Base-by-base conservation (phyloP, 306 rosid genomes). In the Vigna unguiculata region DNA sequence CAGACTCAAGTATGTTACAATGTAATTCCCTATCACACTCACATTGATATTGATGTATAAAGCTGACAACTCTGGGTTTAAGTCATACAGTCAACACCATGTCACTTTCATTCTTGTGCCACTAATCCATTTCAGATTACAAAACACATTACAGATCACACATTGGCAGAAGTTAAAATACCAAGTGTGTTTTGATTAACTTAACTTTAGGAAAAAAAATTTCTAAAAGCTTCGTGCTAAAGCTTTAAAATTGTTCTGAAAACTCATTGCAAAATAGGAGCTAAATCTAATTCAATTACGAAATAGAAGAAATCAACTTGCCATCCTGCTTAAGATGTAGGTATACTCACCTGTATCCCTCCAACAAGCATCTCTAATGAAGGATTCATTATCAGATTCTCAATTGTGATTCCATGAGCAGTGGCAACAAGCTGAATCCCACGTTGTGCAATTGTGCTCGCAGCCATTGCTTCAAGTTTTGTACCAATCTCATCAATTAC, bases 401-500 rank as follows among this genome's bases (percentile, higher is more conserved):
- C 96, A 57, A 95, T 95, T 62, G 97, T 95, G 81, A 95, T 79
- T 80, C 99, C 99, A 84, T 95, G 99, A 80, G 99, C 97, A 45
- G 99, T 95, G 64, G 97, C 99, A 78, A 95, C 99, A 54, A 95
- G 90, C 85, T 95, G 99, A 77, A 95, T 95, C 22, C 97, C 99
- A 58, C 97, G 97, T 72, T 90, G 99, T 45, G 99, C 97, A 74
- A 95, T 95, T 38, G 97, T 95, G 83, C 97, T 90, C 14, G 99
- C 97, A 83, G 97, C 99, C 92, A 95, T 85, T 71, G 97, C 99
- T 92, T 92, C 99, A 82, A 95, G 99, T 72, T 95, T 95, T 11
- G 97, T 95, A 81, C 99, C 93, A 76, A 89, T 95, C 87, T 95
- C 97, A 86, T 95, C 97, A 59, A 95, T 95, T 51, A 92, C 93